Evolutionary conservation across 225 moss, liverwort and hornwort genomes (phyloP), one percentile per base, ranked within the genome.

Genomic region (Pleurozium schreberi): DNA sequence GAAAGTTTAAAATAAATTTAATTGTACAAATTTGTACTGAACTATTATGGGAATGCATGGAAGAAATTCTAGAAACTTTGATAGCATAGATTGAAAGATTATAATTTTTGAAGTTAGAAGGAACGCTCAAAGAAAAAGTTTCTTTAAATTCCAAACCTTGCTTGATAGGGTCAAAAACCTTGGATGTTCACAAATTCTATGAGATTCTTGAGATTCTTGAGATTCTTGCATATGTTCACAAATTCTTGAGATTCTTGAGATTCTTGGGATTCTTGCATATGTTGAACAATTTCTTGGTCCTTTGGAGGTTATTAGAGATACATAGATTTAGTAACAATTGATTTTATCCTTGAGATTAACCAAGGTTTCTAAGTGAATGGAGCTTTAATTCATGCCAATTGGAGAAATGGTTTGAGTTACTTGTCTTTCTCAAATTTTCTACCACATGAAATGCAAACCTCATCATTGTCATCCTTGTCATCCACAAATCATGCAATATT

Each of bases 111-210:
- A 53, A 23, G 14, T 77, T 23, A 76, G 3, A 23, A 22, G 9
- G 15, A 36, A 74, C 11, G 73, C 11, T 11, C 5, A 8, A 19
- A 19, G 18, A 36, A 18, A 66, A 10, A 10, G 4, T 6, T 20
- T 19, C 12, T 38, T 52, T 52, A n/a, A n/a, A n/a, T n/a, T n/a
- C n/a, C 3, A 2, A 77, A 38, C 14, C 15, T 77, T 38, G 36
- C 1, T 1, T 0, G 0, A 15, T 15, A 9, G 6, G 15, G 38
- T 38, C 5, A 77, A 53, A n/a, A n/a, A n/a, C n/a, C n/a, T n/a
- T n/a, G n/a, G n/a, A n/a, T n/a, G n/a, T n/a, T n/a, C n/a, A n/a
- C n/a, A n/a, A n/a, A n/a, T n/a, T n/a, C n/a, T n/a, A n/a, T n/a
- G n/a, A n/a, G n/a, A n/a, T n/a, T n/a, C n/a, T n/a, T n/a, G n/a